Percentiles rank a stretch among this genome's conserved stretches.
These are phyloP conservation scores for Aspergillus saccharolyticus DNA, from an alignment of 495 filamentous ascomycete genomes.

Conservation along the genomic window DNA sequence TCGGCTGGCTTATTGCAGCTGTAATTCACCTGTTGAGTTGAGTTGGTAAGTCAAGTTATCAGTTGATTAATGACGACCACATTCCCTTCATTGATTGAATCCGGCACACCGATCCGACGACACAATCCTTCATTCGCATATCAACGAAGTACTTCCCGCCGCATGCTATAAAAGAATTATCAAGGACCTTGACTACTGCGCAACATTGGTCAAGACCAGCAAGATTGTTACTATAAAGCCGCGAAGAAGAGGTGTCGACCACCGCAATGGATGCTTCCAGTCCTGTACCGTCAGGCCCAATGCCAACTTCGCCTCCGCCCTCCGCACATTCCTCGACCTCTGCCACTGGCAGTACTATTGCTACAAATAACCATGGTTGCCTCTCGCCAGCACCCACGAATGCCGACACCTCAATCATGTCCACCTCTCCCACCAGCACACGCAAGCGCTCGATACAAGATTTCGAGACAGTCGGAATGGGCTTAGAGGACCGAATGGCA, in stretches of 20 bases:
- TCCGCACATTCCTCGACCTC: neutral
- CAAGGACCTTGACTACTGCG: neutral
- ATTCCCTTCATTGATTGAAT: neutral
- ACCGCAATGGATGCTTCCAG: neutral
- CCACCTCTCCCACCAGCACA: neutral
- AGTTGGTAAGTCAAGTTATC: neutral
- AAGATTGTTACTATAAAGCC: neutral
- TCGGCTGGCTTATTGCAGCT: neutral
- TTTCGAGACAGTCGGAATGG: neutral
- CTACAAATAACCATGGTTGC: neutral
- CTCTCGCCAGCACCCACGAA: neutral
- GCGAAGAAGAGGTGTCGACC: neutral
- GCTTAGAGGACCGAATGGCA: neutral
- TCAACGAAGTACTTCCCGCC: neutral
- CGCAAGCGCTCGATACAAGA: conserved; percentile 2
- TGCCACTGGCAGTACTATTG: neutral
- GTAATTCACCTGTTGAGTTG: neutral
- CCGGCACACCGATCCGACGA: neutral
- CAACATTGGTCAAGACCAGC: neutral
- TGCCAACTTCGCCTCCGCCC: neutral
- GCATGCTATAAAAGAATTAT: neutral
- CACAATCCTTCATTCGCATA: neutral
- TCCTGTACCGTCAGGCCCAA: neutral
- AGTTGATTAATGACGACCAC: neutral
- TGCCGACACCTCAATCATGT: neutral